These are phyloP conservation scores for Melampsora medusae DNA, from an alignment of 1,284 basidiomycete species.

Conservation along the genomic window DNA sequence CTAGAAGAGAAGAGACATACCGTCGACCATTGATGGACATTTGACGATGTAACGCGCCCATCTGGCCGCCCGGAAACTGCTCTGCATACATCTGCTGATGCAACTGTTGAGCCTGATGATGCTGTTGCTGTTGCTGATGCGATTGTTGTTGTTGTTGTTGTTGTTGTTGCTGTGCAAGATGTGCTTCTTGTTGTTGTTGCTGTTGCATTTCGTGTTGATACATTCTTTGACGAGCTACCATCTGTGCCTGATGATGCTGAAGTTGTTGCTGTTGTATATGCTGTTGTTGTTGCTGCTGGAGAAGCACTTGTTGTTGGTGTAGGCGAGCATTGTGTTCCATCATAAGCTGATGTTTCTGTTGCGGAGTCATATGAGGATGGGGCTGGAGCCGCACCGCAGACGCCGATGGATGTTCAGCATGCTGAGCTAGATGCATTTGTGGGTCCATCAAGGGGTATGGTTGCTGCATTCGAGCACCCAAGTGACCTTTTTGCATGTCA, in stretches of 20 bases:
- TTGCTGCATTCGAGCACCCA: slow-evolving; percentile 23
- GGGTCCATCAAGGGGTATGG: slow-evolving; percentile 16
- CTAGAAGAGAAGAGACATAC: slow-evolving; percentile 15
- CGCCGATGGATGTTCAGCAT: not conserved
- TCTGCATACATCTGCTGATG: slow-evolving; percentile 33
- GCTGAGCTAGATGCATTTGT: slow-evolving; percentile 6
- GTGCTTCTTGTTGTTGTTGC: slow-evolving; percentile 6
- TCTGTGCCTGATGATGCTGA: slow-evolving; percentile 3
- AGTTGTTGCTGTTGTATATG: slow-evolving; percentile 2
- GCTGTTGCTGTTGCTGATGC: slow-evolving; percentile 16
- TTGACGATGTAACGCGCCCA: slow-evolving; percentile 18
- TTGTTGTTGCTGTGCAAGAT: slow-evolving; percentile 33
- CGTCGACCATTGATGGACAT: slow-evolving; percentile 34
- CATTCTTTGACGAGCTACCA: too few species aligned
- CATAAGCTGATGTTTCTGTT: not conserved
- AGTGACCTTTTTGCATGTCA: slow-evolving; percentile 24
- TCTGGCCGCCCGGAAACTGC: slow-evolving; percentile 30
- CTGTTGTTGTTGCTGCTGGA: slow-evolving; percentile 4
- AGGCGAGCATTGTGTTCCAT: not conserved
- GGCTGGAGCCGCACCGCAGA: not conserved
- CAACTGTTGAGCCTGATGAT: slow-evolving; percentile 27
- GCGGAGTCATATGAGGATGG: not conserved
- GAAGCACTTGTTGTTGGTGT: slow-evolving; percentile 8
- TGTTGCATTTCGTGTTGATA: too few species aligned
- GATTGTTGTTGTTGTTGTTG: slow-evolving; percentile 9